These are phyloP conservation scores for Podosphaera fusca DNA, from an alignment of 2,329 filamentous ascomycete genomes.

Conservation along the genomic window DNA sequence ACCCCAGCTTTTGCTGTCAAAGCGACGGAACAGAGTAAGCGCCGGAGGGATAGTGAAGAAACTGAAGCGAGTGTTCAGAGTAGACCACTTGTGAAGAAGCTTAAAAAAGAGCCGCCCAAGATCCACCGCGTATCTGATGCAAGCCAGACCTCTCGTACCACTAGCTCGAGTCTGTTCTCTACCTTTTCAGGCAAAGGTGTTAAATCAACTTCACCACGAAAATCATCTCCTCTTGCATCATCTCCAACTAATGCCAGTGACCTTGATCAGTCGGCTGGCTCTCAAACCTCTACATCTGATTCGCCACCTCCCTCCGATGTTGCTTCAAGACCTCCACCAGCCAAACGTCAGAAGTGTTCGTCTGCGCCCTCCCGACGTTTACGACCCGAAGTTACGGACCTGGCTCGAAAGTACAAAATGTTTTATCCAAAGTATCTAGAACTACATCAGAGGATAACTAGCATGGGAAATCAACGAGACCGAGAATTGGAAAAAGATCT, in stretches of 20 bases:
- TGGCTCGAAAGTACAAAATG: slow-evolving; percentile 31
- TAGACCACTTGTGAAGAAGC: slow-evolving; percentile 14
- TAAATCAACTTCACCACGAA: slow-evolving; percentile 33
- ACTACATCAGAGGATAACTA: slow-evolving; percentile 31
- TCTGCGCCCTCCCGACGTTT: slow-evolving; percentile 15
- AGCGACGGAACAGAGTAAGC: slow-evolving; percentile 22
- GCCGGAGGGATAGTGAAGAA: slow-evolving; percentile 25
- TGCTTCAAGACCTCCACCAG: neutral
- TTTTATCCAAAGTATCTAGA: slow-evolving; percentile 33
- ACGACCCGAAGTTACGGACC: slow-evolving; percentile 25
- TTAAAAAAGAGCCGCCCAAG: slow-evolving; percentile 11
- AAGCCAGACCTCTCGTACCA: slow-evolving; percentile 23
- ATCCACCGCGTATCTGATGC: slow-evolving; percentile 25
- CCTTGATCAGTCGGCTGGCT: slow-evolving; percentile 17
- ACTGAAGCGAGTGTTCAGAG: slow-evolving; percentile 12
- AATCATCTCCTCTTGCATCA: slow-evolving; percentile 41
- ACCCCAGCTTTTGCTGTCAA: slow-evolving; percentile 12
- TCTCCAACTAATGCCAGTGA: slow-evolving; percentile 44
- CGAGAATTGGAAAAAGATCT: slow-evolving; percentile 27
- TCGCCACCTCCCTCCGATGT: neutral
- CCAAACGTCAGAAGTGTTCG: neutral
- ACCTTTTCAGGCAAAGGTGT: slow-evolving; percentile 17
- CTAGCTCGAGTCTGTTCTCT: slow-evolving; percentile 19
- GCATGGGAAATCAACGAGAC: slow-evolving; percentile 20
- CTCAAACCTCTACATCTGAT: slow-evolving; percentile 1